Percentiles rank a stretch among this genome's conserved stretches.
phyloP scores from a whole-genome alignment of 352 stramenopile species.

The Phytophthora pistaciae region DNA sequence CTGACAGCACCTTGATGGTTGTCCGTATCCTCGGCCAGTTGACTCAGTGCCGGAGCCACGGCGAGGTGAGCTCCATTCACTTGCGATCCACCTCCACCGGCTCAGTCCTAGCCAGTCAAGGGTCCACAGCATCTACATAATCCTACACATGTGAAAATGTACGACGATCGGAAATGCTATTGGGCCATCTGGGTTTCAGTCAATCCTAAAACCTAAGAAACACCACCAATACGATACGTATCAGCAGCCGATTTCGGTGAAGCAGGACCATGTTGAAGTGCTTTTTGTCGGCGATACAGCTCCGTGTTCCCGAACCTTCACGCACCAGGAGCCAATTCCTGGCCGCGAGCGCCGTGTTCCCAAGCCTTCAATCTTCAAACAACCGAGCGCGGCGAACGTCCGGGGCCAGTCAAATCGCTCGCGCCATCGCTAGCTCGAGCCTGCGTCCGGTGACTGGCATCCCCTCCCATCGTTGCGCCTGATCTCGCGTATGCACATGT shows the following conservation, averaged over 20 bases:
- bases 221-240: too few species aligned
- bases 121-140: too few species aligned
- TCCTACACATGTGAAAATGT: too few species aligned
- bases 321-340: too few species aligned
- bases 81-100: neutral
- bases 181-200: neutral
- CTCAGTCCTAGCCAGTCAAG: neutral
- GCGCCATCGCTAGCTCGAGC: conserved; percentile 10
- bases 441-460: conserved; percentile 6
- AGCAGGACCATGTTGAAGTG: neutral
- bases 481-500: conserved; percentile 11
- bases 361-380: neutral
- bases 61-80: neutral
- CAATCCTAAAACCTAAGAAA: neutral
- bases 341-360: neutral
- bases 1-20: conserved; percentile 26
- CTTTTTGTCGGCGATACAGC: neutral
- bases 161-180: too few species aligned
- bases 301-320: neutral
- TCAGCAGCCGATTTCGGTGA: neutral
- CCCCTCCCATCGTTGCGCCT: conserved; percentile 18
- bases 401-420: conserved; percentile 24
- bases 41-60: conserved; percentile 6
- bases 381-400: neutral
- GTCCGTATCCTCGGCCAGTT: conserved; percentile 28